A percentile compares a stretch with the other conserved stretches of the same genome.
phyloP scores from a whole-genome alignment of 805 yeast genomes.

The Yarrowia yakushimensis region DNA sequence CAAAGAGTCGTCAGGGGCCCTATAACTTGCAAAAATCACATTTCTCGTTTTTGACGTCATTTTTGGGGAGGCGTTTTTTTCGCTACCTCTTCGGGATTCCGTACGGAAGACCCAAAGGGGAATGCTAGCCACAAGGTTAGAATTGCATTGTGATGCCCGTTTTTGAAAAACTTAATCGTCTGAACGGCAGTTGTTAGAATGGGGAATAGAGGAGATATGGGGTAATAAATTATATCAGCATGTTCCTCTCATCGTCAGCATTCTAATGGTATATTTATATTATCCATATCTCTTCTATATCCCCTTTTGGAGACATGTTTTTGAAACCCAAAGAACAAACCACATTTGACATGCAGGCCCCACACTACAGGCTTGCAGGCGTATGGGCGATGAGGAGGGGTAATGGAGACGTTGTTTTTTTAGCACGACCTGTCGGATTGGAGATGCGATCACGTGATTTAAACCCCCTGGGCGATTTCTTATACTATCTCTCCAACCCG shows the following conservation, averaged over 20 bases:
- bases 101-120: slow-evolving; percentile 22
- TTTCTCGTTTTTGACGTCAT: no score
- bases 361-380: background rate
- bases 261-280: background rate
- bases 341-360: slow-evolving; percentile 9
- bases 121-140: slow-evolving; percentile 16
- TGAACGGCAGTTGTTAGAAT: no score
- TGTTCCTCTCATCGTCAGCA: background rate
- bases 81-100: slow-evolving; percentile 12
- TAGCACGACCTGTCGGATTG: no score
- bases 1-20: no score
- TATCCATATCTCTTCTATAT: background rate
- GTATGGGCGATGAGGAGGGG: slow-evolving; percentile 12
- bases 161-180: background rate
- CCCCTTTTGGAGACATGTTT: background rate
- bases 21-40: no score
- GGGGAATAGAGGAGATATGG: background rate
- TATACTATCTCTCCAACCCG: background rate
- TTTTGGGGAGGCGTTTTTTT: no score
- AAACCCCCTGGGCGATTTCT: no score
- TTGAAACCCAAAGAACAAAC: background rate
- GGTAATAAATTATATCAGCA: no score
- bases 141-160: background rate
- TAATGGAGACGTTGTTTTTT: background rate
- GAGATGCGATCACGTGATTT: no score